A percentile compares a stretch with the other conserved stretches of the same genome.
phyloP scores from a whole-genome alignment of 1,284 basidiomycete genomes.

The Moniliophthora roreri region DNA sequence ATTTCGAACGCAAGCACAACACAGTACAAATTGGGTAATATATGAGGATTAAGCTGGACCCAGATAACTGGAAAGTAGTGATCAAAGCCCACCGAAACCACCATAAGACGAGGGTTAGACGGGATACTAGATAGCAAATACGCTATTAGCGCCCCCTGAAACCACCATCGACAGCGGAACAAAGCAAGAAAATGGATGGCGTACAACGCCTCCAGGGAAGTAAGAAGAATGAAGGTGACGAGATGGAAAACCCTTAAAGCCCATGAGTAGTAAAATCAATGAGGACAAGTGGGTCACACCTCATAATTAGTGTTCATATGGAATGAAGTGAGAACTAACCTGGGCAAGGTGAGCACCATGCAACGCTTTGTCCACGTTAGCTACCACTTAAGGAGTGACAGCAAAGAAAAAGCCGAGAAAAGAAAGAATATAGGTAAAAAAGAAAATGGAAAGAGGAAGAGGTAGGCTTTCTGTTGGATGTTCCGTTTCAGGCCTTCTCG shows the following conservation, averaged over 20 bases:
- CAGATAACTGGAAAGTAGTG: too few species aligned
- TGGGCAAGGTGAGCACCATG: conserved; percentile 13
- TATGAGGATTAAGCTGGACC: too few species aligned
- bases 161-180: conserved; percentile 7
- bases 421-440: not conserved
- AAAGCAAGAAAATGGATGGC: not conserved
- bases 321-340: conserved; percentile 15
- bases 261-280: too few species aligned
- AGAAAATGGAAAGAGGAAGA: conserved; percentile 10
- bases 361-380: too few species aligned
- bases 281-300: not conserved
- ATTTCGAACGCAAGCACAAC: too few species aligned
- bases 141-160: conserved; percentile 8
- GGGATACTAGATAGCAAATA: not conserved
- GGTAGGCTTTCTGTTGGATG: conserved; percentile 8
- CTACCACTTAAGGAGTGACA: too few species aligned
- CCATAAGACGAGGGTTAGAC: not conserved
- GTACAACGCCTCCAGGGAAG: not conserved
- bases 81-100: too few species aligned
- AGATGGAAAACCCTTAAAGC: too few species aligned
- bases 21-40: too few species aligned
- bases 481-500: conserved; percentile 40
- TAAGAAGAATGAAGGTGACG: too few species aligned
- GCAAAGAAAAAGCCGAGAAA: too few species aligned
- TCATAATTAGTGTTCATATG: not conserved